These are phyloP conservation scores for Diospyros lotus DNA, from an alignment of 148 eudicot genomes.

Conservation along the genomic window DNA sequence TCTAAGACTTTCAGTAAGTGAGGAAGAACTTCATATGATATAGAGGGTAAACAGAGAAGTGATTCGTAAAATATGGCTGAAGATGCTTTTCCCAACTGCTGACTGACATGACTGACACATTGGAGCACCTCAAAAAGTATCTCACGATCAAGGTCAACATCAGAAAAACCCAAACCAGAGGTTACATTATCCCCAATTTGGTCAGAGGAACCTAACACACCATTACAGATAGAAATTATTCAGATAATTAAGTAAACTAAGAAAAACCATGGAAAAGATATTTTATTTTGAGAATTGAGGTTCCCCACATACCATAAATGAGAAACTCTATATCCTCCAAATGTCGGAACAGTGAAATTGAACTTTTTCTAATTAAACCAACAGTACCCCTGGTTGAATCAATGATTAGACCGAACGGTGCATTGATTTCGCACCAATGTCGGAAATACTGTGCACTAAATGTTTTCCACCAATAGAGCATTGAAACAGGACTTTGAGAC, in stretches of 20 bases:
- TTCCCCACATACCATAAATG: conserved; percentile 46
- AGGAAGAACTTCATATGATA: conserved; percentile 60
- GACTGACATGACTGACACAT: conserved; percentile 53
- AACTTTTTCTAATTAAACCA: conserved; percentile 67
- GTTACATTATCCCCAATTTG: conserved; percentile 35
- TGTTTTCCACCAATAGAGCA: conserved; percentile 76
- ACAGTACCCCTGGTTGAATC: conserved; percentile 65
- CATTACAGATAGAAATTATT: neutral
- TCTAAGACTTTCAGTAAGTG: conserved; percentile 68
- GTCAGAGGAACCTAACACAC: conserved; percentile 47
- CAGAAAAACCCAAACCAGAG: conserved; percentile 44
- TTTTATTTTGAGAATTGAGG: conserved; percentile 6
- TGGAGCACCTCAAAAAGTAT: conserved; percentile 68
- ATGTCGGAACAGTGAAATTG: conserved; percentile 73
- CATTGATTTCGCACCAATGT: conserved; percentile 67
- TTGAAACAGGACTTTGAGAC: conserved; percentile 50
- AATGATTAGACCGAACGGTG: conserved; percentile 59
- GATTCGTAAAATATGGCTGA: conserved; percentile 75
- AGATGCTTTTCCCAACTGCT: conserved; percentile 67
- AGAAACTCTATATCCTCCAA: conserved; percentile 81
- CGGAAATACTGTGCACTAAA: conserved; percentile 57
- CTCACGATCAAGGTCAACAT: conserved; percentile 42
- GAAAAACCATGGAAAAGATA: neutral
- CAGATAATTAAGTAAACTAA: too few relatives aligned
- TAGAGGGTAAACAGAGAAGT: conserved; percentile 41